Conservation (phyloP, 2,329 filamentous ascomycete genomes). For the Colletotrichum tanaceti region DNA sequence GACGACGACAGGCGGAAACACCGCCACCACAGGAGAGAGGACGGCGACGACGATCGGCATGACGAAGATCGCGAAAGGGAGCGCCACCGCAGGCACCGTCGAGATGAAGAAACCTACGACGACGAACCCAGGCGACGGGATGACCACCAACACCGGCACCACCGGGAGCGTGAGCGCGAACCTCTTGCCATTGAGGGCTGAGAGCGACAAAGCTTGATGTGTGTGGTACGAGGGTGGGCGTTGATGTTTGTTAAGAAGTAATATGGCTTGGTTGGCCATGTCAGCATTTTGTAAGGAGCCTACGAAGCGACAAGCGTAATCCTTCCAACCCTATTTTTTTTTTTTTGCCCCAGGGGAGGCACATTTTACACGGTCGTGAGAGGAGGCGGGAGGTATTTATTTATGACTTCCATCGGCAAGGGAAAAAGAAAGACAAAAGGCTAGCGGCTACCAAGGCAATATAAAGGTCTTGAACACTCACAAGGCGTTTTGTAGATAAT, state of each 20-base stretch:
- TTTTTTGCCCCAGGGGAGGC: too few relatives aligned
- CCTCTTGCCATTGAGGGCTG: slow-evolving; percentile 37
- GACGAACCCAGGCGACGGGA: slow-evolving; percentile 43
- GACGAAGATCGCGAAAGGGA: slow-evolving; percentile 48
- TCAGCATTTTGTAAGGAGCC: slow-evolving; percentile 24
- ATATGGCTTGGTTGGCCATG: slow-evolving; percentile 4
- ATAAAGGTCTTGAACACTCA: not conserved
- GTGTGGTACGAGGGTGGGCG: not conserved
- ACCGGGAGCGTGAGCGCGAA: slow-evolving; percentile 49
- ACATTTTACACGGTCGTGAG: not conserved
- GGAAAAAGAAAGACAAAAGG: slow-evolving; percentile 8
- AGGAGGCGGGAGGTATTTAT: slow-evolving; percentile 12
- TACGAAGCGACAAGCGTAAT: slow-evolving; percentile 25
- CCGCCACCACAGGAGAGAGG: slow-evolving; percentile 48
- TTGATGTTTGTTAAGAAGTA: not conserved
- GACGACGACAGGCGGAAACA: slow-evolving; percentile 43
- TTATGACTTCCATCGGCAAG: not conserved
- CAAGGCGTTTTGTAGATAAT: too few relatives aligned
- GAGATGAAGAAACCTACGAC: slow-evolving; percentile 46
- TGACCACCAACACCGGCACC: slow-evolving; percentile 49
- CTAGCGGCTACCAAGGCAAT: slow-evolving; percentile 11
- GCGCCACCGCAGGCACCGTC: slow-evolving; percentile 47
- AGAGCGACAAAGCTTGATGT: not conserved
- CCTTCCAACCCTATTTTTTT: slow-evolving; percentile 1
- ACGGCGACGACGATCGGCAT: slow-evolving; percentile 52